Evolutionary conservation across 108 stramenopile genomes (phyloP).

Genomic region (Nitzschia putrida): DNA sequence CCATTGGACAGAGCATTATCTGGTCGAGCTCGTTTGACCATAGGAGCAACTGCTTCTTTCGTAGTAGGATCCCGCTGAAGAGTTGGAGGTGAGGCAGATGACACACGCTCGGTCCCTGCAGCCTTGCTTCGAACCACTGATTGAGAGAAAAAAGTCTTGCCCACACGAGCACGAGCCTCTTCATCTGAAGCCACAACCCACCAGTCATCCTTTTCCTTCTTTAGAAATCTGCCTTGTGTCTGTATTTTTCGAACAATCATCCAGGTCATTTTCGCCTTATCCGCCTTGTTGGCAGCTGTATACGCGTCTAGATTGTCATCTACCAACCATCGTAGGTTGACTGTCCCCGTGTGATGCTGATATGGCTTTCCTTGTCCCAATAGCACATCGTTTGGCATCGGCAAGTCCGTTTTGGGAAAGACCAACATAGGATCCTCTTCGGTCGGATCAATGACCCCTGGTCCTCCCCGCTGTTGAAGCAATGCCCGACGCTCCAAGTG

Average conservation of each 20-base stretch:
- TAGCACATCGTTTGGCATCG: constrained; percentile 1
- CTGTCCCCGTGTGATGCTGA: constrained; percentile 9
- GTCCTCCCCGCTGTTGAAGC: too few relatives aligned
- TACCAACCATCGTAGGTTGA: constrained; percentile 1
- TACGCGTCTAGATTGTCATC: neutral
- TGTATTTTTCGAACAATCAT: neutral
- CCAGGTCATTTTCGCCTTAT: neutral
- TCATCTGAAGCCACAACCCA: constrained; percentile 5
- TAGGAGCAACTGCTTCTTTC: too few relatives aligned
- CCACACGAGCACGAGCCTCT: constrained; percentile 16
- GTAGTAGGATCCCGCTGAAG: too few relatives aligned
- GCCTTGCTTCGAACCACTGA: too few relatives aligned
- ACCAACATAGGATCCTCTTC: too few relatives aligned
- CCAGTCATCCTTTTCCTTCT: constrained; percentile 11
- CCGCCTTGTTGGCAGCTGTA: neutral
- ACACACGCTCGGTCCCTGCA: too few relatives aligned
- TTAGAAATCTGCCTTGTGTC: constrained; percentile 1
- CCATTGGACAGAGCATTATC: too few relatives aligned
- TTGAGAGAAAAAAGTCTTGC: neutral
- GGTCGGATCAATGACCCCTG: too few relatives aligned
- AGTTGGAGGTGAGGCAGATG: too few relatives aligned
- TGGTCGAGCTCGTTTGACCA: too few relatives aligned
- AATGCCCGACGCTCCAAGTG: too few relatives aligned
- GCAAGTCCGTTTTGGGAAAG: neutral
- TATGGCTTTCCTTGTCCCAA: constrained; percentile 9